Conservation (phyloP, 2,329 filamentous ascomycete species). For the Fusarium sterilihyphosum region DNA sequence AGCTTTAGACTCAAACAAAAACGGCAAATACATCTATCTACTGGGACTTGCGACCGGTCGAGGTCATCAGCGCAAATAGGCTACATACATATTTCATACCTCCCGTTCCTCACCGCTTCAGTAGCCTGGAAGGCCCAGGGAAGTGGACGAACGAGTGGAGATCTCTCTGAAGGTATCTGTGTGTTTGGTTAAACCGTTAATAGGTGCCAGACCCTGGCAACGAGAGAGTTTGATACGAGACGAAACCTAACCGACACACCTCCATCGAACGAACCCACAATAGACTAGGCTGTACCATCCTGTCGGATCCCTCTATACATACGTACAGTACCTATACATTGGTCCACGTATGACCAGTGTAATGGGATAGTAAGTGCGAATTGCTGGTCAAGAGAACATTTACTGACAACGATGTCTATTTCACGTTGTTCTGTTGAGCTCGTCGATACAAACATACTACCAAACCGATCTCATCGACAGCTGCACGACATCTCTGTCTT, state of each 20-base stretch:
- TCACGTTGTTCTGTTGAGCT: no score
- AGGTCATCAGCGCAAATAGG: not conserved
- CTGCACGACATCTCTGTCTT: not conserved
- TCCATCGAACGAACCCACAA: conserved; percentile 18
- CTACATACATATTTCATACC: not conserved
- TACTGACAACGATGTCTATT: not conserved
- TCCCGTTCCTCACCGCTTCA: conserved; percentile 7
- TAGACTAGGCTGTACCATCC: conserved; percentile 41
- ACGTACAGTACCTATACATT: conserved; percentile 12
- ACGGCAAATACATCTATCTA: no score
- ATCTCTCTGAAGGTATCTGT: not conserved
- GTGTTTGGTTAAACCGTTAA: not conserved
- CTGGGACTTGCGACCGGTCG: not conserved
- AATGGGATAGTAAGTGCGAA: not conserved
- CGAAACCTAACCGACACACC: conserved; percentile 22
- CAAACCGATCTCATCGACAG: not conserved
- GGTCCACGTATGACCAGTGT: not conserved
- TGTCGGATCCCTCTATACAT: conserved; percentile 33
- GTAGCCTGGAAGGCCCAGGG: not conserved
- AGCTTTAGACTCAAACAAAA: not conserved
- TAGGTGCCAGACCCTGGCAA: not conserved
- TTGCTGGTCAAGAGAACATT: not conserved
- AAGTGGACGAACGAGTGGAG: conserved; percentile 17
- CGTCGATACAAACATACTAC: not conserved
- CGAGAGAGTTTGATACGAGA: conserved; percentile 25